Evolutionary conservation across 805 yeast species (phyloP).

Genomic region (Candida silvicultrix): DNA sequence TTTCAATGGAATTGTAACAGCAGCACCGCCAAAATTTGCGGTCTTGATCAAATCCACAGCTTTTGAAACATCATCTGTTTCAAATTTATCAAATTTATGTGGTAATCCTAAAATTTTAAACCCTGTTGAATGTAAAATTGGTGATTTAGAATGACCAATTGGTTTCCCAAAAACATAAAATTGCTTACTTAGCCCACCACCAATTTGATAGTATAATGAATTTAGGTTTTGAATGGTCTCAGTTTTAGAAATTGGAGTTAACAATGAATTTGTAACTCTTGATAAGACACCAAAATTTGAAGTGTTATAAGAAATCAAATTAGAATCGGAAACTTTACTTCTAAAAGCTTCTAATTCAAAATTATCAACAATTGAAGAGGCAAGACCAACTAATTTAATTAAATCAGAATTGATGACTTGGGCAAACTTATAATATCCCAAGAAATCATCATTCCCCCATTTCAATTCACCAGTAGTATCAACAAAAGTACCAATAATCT

Average conservation of each 20-base stretch:
- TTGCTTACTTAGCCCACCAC: conserved; percentile 50
- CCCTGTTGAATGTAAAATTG: conserved; percentile 76
- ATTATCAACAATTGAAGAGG: conserved; percentile 61
- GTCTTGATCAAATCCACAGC: conserved; percentile 47
- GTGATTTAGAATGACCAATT: conserved; percentile 82
- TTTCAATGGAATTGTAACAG: conserved; percentile 92
- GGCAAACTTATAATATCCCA: conserved; percentile 72
- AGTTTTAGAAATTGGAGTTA: conserved; percentile 81
- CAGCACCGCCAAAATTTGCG: conserved; percentile 80
- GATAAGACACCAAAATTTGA: conserved; percentile 72
- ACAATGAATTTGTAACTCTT: conserved; percentile 62
- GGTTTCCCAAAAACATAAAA: conserved; percentile 81
- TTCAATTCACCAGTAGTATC: conserved; percentile 52
- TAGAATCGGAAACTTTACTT: conserved; percentile 40
- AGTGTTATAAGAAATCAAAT: conserved; percentile 82
- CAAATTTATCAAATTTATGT: conserved; percentile 58
- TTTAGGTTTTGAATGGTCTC: conserved; percentile 63
- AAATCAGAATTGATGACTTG: conserved; percentile 59
- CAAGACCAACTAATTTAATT: conserved; percentile 80
- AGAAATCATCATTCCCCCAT: conserved; percentile 19
- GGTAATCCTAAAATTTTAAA: conserved; percentile 75
- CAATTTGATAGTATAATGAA: conserved; percentile 47
- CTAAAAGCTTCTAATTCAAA: conserved; percentile 67
- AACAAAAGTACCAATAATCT: conserved; percentile 71
- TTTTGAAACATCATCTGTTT: conserved; percentile 54